Conservation (phyloP, 2,329 filamentous ascomycete species). For the Penicillium glabrum region DNA sequence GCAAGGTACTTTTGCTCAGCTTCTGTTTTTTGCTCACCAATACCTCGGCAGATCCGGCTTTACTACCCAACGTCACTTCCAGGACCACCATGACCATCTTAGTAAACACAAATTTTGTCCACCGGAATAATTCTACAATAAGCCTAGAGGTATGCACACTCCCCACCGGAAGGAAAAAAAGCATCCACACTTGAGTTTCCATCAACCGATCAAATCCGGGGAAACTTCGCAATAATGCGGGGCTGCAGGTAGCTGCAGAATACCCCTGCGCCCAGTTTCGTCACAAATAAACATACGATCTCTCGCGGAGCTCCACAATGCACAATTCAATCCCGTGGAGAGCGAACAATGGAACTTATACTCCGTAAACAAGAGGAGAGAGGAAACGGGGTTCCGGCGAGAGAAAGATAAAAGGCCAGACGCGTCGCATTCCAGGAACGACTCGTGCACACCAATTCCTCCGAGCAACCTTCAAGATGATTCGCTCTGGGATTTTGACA, state of each 20-base stretch:
- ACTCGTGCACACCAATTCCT: neutral
- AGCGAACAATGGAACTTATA: neutral
- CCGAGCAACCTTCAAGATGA: neutral
- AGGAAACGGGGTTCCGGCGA: neutral
- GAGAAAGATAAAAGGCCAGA: neutral
- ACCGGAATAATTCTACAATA: slow-evolving; percentile 8
- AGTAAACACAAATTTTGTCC: neutral
- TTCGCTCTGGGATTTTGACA: neutral
- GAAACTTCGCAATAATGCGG: neutral
- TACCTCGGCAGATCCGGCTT: neutral
- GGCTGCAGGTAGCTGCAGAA: neutral
- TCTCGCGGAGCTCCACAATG: neutral
- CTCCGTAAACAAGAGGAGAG: neutral
- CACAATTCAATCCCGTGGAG: neutral
- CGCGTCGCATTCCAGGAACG: neutral
- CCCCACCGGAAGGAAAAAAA: slow-evolving; percentile 5
- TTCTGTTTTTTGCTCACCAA: neutral
- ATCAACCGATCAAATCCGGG: neutral
- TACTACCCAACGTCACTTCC: too few relatives aligned
- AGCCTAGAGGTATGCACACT: neutral
- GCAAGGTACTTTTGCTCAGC: neutral
- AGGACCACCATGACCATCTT: neutral
- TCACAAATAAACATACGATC: neutral
- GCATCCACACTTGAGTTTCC: neutral
- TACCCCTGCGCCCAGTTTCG: neutral